Evolutionary conservation across 1,284 basidiomycete species (phyloP), one percentile per base, ranked within the genome.

Genomic region (Meripilus lineatus): DNA sequence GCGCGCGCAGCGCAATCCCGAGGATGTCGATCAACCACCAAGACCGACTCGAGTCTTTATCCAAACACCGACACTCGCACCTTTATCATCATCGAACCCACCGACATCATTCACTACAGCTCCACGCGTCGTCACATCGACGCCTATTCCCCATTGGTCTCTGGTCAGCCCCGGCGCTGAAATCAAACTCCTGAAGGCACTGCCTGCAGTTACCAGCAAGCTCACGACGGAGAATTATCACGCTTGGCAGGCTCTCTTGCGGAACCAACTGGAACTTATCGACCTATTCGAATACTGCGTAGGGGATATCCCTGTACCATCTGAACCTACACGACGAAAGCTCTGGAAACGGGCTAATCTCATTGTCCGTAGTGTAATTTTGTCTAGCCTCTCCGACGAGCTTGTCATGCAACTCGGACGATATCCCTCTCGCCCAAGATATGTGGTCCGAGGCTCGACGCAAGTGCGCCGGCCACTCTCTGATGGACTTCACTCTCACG

Each of bases 21-120:
- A 40, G 11, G 63, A 64, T 15, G 60, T 62, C 21, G 63, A 64
- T n/a, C n/a, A n/a, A n/a, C n/a, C n/a, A n/a, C n/a, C n/a, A n/a
- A n/a, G n/a, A n/a, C n/a, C n/a, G n/a, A n/a, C n/a, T n/a, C n/a
- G n/a, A n/a, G n/a, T n/a, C n/a, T n/a, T n/a, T n/a, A n/a, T n/a
- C n/a, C n/a, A n/a, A n/a, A n/a, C n/a, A n/a, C n/a, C n/a, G n/a
- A n/a, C n/a, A n/a, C n/a, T n/a, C n/a, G n/a, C n/a, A n/a, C n/a
- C n/a, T n/a, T n/a, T n/a, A n/a, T n/a, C n/a, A n/a, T n/a, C n/a
- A n/a, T n/a, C n/a, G n/a, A n/a, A n/a, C n/a, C n/a, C n/a, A n/a
- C n/a, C n/a, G n/a, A n/a, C n/a, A n/a, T n/a, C n/a, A n/a, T n/a
- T n/a, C n/a, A n/a, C n/a, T n/a, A n/a, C n/a, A n/a, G n/a, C n/a